Base-by-base conservation (phyloP, 805 yeast genomes). In the Isabelozyma pseudorhagii region DNA sequence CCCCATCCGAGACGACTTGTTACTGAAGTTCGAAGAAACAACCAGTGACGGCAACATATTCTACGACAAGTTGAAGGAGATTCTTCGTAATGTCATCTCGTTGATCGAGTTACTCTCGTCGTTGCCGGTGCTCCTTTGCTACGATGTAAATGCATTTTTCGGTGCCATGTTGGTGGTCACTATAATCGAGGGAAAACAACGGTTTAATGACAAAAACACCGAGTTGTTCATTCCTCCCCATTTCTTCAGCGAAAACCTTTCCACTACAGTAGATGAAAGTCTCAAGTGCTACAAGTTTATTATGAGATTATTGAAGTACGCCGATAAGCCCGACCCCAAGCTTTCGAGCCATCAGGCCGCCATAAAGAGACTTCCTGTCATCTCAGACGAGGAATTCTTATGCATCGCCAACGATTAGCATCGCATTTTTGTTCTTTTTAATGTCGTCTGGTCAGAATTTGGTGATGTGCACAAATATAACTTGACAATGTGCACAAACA, bases 31-130 rank as follows among this genome's bases (percentile, higher is more conserved):
- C 25, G 40, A 40, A 3, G 38, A 46, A 21, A 9, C 14, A 13
- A 29, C 27, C 6, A 5, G 15, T 38, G 44, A 27, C n/a, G 34
- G 39, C 5, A 48, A 50, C 7, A 18, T 50, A 3, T 40, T 60
- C 15, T 59, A 18, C 11, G 38, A 18, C 18, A 14, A 45, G n/a
- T 5, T n/a, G 14, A 38, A 44, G 46, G 17, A 41, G 1, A 56
- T 64, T 8, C 44, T 66, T 18, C 62, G 64, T 52, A 63, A 69
- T 44, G 57, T 72, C 0, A 62, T 68, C 1, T 57, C 75, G 3
- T 60, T 69, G 40, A 62, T 73, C 14, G 79, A 74, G 52, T 54
- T 71, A 11, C 55, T 72, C 28, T 70, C 77, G 17, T 62, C 71
- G 10, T 58, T 73, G 45, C 79, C 79, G 0, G 51, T 73, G 2